Conservation (phyloP, 2,329 filamentous ascomycete genomes). For the Colletotrichum incanum region DNA sequence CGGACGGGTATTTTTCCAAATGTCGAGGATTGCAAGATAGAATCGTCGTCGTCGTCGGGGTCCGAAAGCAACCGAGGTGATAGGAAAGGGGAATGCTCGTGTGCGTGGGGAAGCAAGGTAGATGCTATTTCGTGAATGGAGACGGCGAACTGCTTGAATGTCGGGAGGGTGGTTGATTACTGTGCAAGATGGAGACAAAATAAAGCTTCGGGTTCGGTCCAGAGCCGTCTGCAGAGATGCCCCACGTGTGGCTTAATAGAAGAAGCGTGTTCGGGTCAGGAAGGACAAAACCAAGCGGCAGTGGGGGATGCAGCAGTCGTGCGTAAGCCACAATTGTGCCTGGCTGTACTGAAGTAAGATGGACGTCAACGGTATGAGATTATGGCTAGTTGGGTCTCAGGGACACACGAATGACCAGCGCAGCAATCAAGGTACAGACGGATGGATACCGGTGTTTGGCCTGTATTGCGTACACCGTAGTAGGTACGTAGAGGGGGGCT, state of each 20-base stretch:
- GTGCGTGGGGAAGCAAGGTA: slow-evolving; percentile 33
- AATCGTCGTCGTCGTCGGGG: slow-evolving; percentile 2
- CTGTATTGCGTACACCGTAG: too few species aligned
- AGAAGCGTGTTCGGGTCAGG: slow-evolving; percentile 1
- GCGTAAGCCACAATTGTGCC: slow-evolving; percentile 10
- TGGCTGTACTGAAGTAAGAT: not conserved
- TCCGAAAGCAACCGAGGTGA: slow-evolving; percentile 17
- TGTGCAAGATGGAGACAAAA: slow-evolving; percentile 21
- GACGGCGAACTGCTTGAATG: slow-evolving; percentile 17
- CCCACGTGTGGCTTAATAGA: slow-evolving; percentile 28
- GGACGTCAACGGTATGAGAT: slow-evolving; percentile 12
- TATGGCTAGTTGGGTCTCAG: not conserved
- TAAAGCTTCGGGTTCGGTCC: not conserved
- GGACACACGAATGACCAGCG: not conserved
- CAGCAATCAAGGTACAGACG: not conserved
- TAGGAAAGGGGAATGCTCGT: not conserved
- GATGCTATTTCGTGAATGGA: slow-evolving; percentile 21
- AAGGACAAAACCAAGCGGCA: not conserved
- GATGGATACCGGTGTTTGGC: not conserved
- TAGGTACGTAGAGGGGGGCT: slow-evolving; percentile 17
- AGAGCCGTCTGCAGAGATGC: not conserved
- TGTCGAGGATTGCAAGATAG: not conserved
- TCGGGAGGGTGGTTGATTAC: slow-evolving; percentile 7
- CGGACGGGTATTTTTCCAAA: not conserved
- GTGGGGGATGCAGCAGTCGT: not conserved